Evolutionary conservation across 2,329 filamentous ascomycete genomes (phyloP), one percentile per base, ranked within the genome.

Genomic region (Xylaria sp.): DNA sequence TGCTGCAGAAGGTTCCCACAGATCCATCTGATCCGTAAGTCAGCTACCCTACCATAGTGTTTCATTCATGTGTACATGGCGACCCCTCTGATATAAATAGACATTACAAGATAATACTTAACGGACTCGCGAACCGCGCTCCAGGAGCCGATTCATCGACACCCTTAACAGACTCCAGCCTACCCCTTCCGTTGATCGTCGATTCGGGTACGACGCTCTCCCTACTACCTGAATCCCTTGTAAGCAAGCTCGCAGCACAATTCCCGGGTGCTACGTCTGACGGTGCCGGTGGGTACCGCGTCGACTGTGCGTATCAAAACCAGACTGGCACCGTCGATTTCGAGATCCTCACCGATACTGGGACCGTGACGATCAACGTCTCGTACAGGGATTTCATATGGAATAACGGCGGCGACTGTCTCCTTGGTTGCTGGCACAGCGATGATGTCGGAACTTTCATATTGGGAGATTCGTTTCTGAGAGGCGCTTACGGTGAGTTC

Each of bases 191-290:
- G 57, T 81, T 85, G 26, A 80, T 86, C 75, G 79, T 88, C 60
- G 86, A 88, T 77, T 85, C 83, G 2, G 86, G 86, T 60, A 84
- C 84, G 1, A 87, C 86, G 0, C 75, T 87, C 13, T 82, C 79
- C 3, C 80, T 83, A 23, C 80, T 88, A 44, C 85, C 85, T 20
- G 71, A 78, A 10, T 49, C 76, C 1, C 76, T 85, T 7, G 83
- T 84, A n/a, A 66, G 72, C 5, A 80, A 80, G 2, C 79, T 88
- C 3, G 80, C 84, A 1, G 70, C 78, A 3, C 77, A 78, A n/a
- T 82, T 88, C 38, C 75, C 77, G 0, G 78, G 79, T 10, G 84
- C 82, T 0, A 42, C 74, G 36, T 76, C 80, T 20, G 80, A 83
- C 60, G 77, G 78, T 7, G 73, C 80, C 9, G 84, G 83, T 33